Conservation (phyloP, 2,329 filamentous ascomycete genomes). For the Sclerotinia subarctica region DNA sequence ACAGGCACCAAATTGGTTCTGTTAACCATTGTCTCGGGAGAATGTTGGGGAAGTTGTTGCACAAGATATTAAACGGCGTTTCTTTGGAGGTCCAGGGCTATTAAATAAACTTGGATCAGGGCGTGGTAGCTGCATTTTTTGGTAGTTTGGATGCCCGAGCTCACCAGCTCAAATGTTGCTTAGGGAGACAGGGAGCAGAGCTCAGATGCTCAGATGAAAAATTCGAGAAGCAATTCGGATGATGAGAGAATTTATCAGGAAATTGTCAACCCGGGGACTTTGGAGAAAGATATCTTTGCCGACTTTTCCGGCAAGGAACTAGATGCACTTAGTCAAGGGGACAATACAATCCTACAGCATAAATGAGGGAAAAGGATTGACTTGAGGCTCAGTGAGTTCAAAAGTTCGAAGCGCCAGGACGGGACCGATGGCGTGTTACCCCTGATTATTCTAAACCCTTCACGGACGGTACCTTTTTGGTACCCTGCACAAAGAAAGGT, state of each 20-base stretch:
- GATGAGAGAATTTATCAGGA: background rate
- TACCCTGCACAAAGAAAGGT: background rate
- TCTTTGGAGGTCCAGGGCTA: background rate
- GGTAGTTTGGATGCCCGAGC: background rate
- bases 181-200: background rate
- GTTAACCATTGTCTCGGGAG: constrained; percentile 5
- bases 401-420: constrained; percentile 4
- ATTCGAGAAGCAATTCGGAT: background rate
- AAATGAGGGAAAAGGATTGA: background rate
- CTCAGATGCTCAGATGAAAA: background rate
- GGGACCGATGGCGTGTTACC: constrained; percentile 9
- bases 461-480: constrained; percentile 6
- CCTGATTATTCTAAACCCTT: constrained; percentile 1
- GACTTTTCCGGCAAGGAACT: background rate
- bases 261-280: background rate
- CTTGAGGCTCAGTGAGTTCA: constrained; percentile 11
- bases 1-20: background rate
- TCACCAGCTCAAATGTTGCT: constrained; percentile 4
- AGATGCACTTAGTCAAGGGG: too few species aligned
- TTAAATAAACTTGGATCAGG: constrained; percentile 5
- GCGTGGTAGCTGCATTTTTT: background rate
- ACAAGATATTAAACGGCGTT: constrained; percentile 9
- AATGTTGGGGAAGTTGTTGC: constrained; percentile 12
- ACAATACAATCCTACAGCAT: background rate
- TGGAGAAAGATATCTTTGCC: background rate